Base-by-base conservation (phyloP, 371 early-diverging fungal genomes). In the Funneliformis caledonium region DNA sequence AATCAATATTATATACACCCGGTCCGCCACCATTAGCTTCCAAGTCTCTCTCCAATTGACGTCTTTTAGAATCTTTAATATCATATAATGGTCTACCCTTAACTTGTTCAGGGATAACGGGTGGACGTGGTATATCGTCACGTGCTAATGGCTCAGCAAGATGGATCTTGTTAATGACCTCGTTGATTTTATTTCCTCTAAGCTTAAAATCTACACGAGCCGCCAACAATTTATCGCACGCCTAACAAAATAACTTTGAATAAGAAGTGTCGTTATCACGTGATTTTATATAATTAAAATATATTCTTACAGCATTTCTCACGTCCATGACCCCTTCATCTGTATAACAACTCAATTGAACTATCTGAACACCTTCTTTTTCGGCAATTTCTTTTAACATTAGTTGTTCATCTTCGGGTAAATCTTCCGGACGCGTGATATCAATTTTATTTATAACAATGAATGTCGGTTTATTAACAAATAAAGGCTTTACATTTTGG, bases 381-480 rank as follows among this genome's bases (percentile, higher is more conserved):
- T 87, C 89, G 73, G 90, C 88, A 83, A 95, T 93, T 59, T 88
- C 90, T 82, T 96, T 92, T 82, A 96, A 91, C 83, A 93, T 87
- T 48, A 84, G 88, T 76, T 90, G 88, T 56, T 97, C 96, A 78
- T 92, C 94, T 31, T 88, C 89, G 65, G 88, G 87, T 26, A 99
- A 85, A 78, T 96, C 93, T 81, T 96, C 97, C 47, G 93, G 91
- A 61, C 90, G 90, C 88, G 88, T 91, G 62, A 94, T 90, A 88
- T 99, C 99, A 82, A 96, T 97, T 90, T 99, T 99, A 91, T 96
- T 97, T 81, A 99, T 88, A 64, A 99, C 97, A 75, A 99, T 91
- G 42, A 99, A 83, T 73, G 96, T 96, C 43, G 99, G 99, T 90
- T 99, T 99, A 90, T 98, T 99, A 85, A 96, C 96, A 81, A 99